These are phyloP conservation scores for Lachnellula cervina DNA, from an alignment of 2,329 filamentous ascomycete species.

Conservation along the genomic window DNA sequence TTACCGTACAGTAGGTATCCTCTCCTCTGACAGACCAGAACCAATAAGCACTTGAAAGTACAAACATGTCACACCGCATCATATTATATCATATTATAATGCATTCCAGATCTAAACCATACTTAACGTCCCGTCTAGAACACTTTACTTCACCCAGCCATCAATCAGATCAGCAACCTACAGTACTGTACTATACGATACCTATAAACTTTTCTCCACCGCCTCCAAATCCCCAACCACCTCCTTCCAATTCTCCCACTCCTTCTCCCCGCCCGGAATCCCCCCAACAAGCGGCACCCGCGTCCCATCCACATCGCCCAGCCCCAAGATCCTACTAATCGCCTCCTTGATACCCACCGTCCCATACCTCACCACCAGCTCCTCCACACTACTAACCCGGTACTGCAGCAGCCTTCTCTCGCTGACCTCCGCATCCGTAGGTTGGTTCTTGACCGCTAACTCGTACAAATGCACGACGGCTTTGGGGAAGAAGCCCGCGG, in stretches of 20 bases:
- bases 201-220: slow-evolving; percentile 28
- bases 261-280: slow-evolving; percentile 44
- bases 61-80: no score
- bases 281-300: slow-evolving; percentile 54
- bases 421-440: slow-evolving; percentile 38
- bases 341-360: slow-evolving; percentile 64
- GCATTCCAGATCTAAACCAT: neutral
- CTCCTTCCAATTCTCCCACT: slow-evolving; percentile 46
- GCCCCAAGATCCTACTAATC: slow-evolving; percentile 50
- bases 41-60: no score
- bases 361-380: slow-evolving; percentile 55
- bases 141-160: neutral
- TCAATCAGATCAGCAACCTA: no score
- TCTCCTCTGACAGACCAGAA: no score
- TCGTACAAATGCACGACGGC: slow-evolving; percentile 54
- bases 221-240: slow-evolving; percentile 25
- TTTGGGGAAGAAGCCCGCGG: slow-evolving; percentile 61
- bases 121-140: neutral
- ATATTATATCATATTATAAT: neutral
- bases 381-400: slow-evolving; percentile 56
- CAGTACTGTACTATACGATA: no score
- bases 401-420: slow-evolving; percentile 55
- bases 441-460: slow-evolving; percentile 36
- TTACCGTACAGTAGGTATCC: no score
- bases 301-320: slow-evolving; percentile 55